These are phyloP conservation scores for Coffea canephora DNA, from an alignment of 257 asterid genomes.

Conservation along the genomic window DNA sequence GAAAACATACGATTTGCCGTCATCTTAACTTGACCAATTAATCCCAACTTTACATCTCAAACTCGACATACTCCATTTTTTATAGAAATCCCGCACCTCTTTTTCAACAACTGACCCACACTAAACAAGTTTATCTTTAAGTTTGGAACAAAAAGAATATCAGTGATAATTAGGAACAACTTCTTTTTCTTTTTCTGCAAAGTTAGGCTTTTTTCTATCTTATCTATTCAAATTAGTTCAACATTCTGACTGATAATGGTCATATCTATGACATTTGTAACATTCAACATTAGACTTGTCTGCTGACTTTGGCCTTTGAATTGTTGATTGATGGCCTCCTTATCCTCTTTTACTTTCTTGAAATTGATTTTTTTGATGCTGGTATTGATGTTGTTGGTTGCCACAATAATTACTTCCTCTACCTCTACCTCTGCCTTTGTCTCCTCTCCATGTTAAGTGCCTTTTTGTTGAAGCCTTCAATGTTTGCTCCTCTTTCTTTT, in stretches of 20 bases:
- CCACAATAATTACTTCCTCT: too few relatives aligned
- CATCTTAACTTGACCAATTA: background rate
- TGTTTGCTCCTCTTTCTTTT: background rate
- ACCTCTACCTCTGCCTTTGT: too few relatives aligned
- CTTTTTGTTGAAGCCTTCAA: background rate
- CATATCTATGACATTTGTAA: too few relatives aligned
- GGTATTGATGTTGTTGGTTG: too few relatives aligned
- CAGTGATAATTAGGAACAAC: too few relatives aligned
- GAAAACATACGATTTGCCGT: background rate
- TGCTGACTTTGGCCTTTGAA: too few relatives aligned
- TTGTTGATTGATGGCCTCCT: background rate
- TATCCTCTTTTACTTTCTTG: background rate
- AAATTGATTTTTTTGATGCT: too few relatives aligned
- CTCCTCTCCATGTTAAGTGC: background rate
- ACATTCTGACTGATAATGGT: background rate
- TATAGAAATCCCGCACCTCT: background rate
- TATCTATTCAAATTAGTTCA: background rate
- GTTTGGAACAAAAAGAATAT: conserved; percentile 16
- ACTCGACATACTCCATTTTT: background rate
- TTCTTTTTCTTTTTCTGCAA: conserved; percentile 10
- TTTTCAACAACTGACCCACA: conserved; percentile 20
- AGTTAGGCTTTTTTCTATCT: background rate
- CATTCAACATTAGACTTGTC: too few relatives aligned
- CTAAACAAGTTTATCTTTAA: conserved; percentile 16
- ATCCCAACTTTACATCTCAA: background rate